These are phyloP conservation scores for Suillus cothurnatus DNA, from an alignment of 768 basidiomycete genomes.

Conservation along the genomic window DNA sequence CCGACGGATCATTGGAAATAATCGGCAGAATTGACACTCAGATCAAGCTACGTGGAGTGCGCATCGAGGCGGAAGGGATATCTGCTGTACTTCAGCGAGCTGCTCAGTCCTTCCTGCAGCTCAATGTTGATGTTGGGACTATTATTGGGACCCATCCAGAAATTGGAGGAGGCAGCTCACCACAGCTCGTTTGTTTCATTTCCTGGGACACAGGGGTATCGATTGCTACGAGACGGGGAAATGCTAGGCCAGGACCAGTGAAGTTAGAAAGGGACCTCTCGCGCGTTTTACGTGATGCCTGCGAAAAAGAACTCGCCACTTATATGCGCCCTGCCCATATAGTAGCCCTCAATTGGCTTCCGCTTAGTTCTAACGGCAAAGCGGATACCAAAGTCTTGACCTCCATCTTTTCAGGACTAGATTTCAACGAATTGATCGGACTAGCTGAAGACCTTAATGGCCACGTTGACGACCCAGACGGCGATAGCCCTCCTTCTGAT, in stretches of 20 bases:
- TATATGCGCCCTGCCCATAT: conserved; percentile 57
- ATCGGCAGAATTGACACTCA: conserved; percentile 54
- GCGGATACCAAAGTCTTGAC: conserved; percentile 32
- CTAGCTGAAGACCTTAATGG: conserved; percentile 7
- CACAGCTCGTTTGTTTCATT: conserved; percentile 48
- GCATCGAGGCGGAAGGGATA: conserved; percentile 56
- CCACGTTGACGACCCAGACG: not conserved
- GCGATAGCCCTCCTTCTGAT: conserved; percentile 13
- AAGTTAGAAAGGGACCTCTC: conserved; percentile 37
- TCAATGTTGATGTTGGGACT: conserved; percentile 42
- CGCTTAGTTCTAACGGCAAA: conserved; percentile 44
- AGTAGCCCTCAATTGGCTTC: conserved; percentile 49
- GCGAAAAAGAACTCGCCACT: conserved; percentile 44
- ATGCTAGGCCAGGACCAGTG: conserved; percentile 26
- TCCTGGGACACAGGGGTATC: conserved; percentile 42
- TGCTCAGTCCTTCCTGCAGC: conserved; percentile 17
- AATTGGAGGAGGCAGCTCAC: conserved; percentile 37
- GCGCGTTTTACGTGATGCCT: conserved; percentile 29
- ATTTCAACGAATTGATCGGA: conserved; percentile 23
- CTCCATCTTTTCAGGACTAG: conserved; percentile 26
- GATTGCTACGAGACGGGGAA: conserved; percentile 38
- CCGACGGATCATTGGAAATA: conserved; percentile 49
- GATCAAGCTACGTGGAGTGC: conserved; percentile 53
- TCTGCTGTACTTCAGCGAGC: conserved; percentile 41
- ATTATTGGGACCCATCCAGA: conserved; percentile 45